phyloP scores from a whole-genome alignment of 1,284 basidiomycete species.

The Ustilago bromivora region DNA sequence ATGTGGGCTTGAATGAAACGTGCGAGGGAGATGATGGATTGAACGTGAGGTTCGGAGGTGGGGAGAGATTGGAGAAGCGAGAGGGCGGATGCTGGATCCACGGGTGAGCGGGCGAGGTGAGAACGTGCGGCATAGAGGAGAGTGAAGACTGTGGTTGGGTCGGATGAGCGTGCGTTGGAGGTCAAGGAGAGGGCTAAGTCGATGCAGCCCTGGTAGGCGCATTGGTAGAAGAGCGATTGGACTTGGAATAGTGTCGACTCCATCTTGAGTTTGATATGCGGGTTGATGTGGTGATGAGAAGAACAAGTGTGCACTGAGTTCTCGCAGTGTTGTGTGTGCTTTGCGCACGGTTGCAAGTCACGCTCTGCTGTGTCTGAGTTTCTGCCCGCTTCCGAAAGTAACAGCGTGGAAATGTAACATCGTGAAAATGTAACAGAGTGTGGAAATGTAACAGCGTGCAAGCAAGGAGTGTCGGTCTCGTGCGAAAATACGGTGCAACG shows the following conservation, averaged over 20 bases:
- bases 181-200: constrained; percentile 50
- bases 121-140: constrained; percentile 66
- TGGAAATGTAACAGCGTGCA: constrained; percentile 6
- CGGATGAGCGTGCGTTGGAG: constrained; percentile 35
- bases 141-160: constrained; percentile 36
- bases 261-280: constrained; percentile 25
- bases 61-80: constrained; percentile 47
- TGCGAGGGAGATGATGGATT: constrained; percentile 58
- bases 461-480: constrained; percentile 13
- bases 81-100: constrained; percentile 52
- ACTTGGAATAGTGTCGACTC: constrained; percentile 57
- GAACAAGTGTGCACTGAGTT: not conserved
- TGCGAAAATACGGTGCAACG: constrained; percentile 15
- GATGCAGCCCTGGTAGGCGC: constrained; percentile 64
- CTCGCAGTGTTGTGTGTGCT: constrained; percentile 8
- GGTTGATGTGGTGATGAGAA: constrained; percentile 1
- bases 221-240: constrained; percentile 68
- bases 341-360: constrained; percentile 12
- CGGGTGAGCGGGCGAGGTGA: constrained; percentile 54
- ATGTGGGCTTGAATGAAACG: constrained; percentile 53
- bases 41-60: constrained; percentile 38
- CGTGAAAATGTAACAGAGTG: not conserved
- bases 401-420: no score
- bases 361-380: not conserved
- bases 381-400: no score